phyloP scores from a whole-genome alignment of 805 yeast genomes.

The Candida verbasci region DNA sequence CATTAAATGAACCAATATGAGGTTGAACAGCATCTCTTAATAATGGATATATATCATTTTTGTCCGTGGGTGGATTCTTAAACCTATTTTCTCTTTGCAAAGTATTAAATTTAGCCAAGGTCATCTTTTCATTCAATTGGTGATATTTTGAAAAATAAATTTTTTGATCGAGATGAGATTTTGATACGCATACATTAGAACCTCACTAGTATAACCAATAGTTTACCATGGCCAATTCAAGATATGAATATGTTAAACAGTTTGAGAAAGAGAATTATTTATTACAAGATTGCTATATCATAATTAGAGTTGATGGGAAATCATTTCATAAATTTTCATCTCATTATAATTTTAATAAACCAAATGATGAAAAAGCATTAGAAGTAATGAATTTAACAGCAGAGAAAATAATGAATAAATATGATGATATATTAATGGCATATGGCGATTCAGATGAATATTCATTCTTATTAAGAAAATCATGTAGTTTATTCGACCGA shows the following conservation, averaged over 20 bases:
- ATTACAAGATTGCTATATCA: conserved; percentile 76
- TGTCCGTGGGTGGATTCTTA: conserved; percentile 84
- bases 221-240: conserved; percentile 68
- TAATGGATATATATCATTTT: conserved; percentile 68
- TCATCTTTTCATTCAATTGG: too few relatives aligned
- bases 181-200: too few relatives aligned
- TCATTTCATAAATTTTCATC: conserved; percentile 86
- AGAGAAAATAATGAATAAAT: conserved; percentile 50
- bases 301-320: conserved; percentile 87
- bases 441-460: conserved; percentile 97
- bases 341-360: conserved; percentile 73
- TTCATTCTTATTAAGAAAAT: conserved; percentile 66
- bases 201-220: too few relatives aligned
- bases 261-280: conserved; percentile 74
- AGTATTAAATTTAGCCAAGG: conserved; percentile 67
- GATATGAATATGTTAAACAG: conserved; percentile 79
- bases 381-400: conserved; percentile 83
- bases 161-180: conserved; percentile 7
- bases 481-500: conserved; percentile 72
- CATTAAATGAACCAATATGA: conserved; percentile 94
- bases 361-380: conserved; percentile 79
- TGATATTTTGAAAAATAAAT: background rate
- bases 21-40: conserved; percentile 89
- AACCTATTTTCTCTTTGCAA: conserved; percentile 84
- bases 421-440: conserved; percentile 74